Evolutionary conservation across 345 rosid genomes (phyloP).

Genomic region (Salix viminalis): DNA sequence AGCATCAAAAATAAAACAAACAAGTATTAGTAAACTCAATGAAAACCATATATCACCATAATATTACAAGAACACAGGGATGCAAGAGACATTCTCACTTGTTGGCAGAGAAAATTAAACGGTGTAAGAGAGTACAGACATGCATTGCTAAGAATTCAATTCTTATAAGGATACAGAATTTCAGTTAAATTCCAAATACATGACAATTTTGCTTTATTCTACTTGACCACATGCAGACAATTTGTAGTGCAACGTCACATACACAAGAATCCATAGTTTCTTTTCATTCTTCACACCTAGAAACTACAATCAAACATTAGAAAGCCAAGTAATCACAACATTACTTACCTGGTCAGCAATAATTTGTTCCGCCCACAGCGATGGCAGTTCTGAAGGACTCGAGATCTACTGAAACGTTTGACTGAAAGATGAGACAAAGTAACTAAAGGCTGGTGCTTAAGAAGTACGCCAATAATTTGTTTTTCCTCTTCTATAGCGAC

Average conservation of each 20-base stretch:
- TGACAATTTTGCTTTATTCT: background rate
- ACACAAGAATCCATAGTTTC: background rate
- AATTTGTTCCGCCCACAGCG: slow-evolving; percentile 41
- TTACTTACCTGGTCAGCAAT: slow-evolving; percentile 32
- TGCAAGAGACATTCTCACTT: background rate
- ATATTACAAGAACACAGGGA: background rate
- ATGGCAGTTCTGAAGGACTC: slow-evolving; percentile 37
- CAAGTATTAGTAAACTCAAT: background rate
- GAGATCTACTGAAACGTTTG: slow-evolving; percentile 36
- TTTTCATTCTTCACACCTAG: background rate
- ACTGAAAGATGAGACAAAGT: slow-evolving; percentile 13
- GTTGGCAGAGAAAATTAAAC: background rate
- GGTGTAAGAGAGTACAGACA: background rate
- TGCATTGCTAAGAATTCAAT: background rate
- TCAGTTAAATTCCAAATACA: background rate
- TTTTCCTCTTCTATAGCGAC: no score
- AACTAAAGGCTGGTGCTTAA: background rate
- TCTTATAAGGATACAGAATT: background rate
- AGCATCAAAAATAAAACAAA: slow-evolving; percentile 3
- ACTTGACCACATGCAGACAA: background rate
- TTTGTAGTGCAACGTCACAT: background rate
- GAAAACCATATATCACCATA: background rate
- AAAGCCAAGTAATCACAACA: background rate
- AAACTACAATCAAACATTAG: background rate
- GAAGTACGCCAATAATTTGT: no score